Percentiles rank a stretch among this genome's conserved stretches.
phyloP scores from a whole-genome alignment of 371 early-diverging fungal genomes.

The Mucor saturninus region DNA sequence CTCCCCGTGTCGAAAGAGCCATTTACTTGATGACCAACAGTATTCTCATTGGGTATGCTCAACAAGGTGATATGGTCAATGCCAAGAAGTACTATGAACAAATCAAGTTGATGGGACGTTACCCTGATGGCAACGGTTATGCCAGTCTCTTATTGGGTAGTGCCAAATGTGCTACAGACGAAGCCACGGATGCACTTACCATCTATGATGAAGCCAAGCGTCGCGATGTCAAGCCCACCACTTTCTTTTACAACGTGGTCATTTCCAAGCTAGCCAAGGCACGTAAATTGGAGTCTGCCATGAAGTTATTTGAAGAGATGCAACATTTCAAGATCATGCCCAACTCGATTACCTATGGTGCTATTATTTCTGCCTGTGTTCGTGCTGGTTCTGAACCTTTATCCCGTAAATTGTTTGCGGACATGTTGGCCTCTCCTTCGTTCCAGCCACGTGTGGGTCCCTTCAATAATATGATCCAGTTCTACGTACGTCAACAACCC shows the following conservation, averaged over 20 bases:
- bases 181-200: constrained; percentile 57
- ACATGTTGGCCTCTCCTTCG: constrained; percentile 56
- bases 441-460: constrained; percentile 64
- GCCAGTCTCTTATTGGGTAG: constrained; percentile 54
- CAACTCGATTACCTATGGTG: constrained; percentile 67
- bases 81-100: constrained; percentile 63
- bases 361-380: constrained; percentile 67
- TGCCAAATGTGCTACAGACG: constrained; percentile 59
- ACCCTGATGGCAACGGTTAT: constrained; percentile 60
- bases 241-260: constrained; percentile 70
- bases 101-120: constrained; percentile 49
- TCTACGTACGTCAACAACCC: constrained; percentile 65
- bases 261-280: constrained; percentile 69
- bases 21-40: constrained; percentile 51
- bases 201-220: constrained; percentile 69
- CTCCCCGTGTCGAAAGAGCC: constrained; percentile 21
- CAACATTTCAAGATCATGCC: constrained; percentile 50
- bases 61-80: constrained; percentile 54
- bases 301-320: constrained; percentile 68
- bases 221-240: constrained; percentile 61
- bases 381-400: constrained; percentile 63
- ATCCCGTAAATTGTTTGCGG: constrained; percentile 54
- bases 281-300: constrained; percentile 62
- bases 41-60: constrained; percentile 63
- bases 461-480: constrained; percentile 72